phyloP scores from a whole-genome alignment of 1,139 yeast species.

The Pichia sp. region DNA sequence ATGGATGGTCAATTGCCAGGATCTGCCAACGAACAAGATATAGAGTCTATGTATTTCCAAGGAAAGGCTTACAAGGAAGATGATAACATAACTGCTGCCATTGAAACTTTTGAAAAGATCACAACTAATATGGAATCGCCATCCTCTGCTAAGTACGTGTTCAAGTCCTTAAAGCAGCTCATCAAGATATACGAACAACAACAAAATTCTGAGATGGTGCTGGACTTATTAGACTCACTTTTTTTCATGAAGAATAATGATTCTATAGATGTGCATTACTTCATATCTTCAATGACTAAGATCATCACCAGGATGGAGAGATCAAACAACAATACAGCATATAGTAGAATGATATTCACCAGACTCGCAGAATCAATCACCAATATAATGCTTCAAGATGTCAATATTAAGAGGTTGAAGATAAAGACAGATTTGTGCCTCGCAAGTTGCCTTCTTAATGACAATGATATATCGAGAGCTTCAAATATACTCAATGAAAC shows the following conservation, averaged over 20 bases:
- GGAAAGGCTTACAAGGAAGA: slow-evolving; percentile 35
- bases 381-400: not conserved
- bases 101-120: slow-evolving; percentile 36
- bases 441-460: not conserved
- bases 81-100: slow-evolving; percentile 45
- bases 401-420: slow-evolving; percentile 40
- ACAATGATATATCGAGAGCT: not conserved
- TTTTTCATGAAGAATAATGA: slow-evolving; percentile 24
- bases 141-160: slow-evolving; percentile 33
- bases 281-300: slow-evolving; percentile 55
- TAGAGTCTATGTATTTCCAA: slow-evolving; percentile 26
- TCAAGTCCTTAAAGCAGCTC: slow-evolving; percentile 60
- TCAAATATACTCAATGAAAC: not conserved
- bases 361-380: not conserved
- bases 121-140: slow-evolving; percentile 23
- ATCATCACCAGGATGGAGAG: slow-evolving; percentile 42
- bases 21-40: slow-evolving; percentile 9
- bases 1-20: slow-evolving; percentile 8
- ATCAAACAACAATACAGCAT: slow-evolving; percentile 3
- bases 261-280: slow-evolving; percentile 36
- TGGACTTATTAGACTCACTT: slow-evolving; percentile 27
- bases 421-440: slow-evolving; percentile 40
- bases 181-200: slow-evolving; percentile 45
- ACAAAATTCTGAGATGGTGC: slow-evolving; percentile 31
- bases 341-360: not conserved